Evolutionary conservation across 83 land plant species (phyloP).

Genomic region (Picea abies): DNA sequence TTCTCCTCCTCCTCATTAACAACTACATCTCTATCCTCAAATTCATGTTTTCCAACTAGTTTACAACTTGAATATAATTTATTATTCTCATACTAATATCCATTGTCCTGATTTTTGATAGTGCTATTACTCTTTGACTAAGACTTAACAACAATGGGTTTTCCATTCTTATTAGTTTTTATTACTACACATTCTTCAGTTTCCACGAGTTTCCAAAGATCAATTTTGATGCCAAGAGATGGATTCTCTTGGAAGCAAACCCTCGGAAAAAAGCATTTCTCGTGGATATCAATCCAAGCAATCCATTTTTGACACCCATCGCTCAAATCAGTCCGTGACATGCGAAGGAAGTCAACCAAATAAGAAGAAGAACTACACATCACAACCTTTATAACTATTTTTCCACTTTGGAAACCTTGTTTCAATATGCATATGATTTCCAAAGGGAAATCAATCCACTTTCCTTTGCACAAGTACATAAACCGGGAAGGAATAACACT

Average conservation of each 20-base stretch:
- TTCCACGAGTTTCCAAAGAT: background rate
- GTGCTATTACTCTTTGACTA: slow-evolving; percentile 3
- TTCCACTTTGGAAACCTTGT: slow-evolving; percentile 27
- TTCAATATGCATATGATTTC: no score
- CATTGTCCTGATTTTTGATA: no score
- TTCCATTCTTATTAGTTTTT: background rate
- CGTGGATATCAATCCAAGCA: slow-evolving; percentile 72
- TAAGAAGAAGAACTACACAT: slow-evolving; percentile 16
- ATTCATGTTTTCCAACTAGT: no score
- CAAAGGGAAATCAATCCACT: slow-evolving; percentile 49
- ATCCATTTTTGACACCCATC: slow-evolving; percentile 40
- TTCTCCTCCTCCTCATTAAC: no score
- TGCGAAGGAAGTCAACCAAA: no score
- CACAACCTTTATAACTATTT: slow-evolving; percentile 32
- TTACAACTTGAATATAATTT: no score
- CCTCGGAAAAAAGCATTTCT: no score
- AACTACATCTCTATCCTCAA: no score
- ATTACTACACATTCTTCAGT: background rate
- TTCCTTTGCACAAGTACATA: slow-evolving; percentile 40
- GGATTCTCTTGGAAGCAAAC: background rate
- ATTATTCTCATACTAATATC: no score
- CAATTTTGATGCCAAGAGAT: slow-evolving; percentile 5
- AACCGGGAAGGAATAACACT: slow-evolving; percentile 44
- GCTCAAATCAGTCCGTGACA: no score
- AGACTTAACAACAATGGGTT: slow-evolving; percentile 4